These are phyloP conservation scores for Paracoccidioides lutzii DNA, from an alignment of 2,329 filamentous ascomycete species.

Conservation along the genomic window DNA sequence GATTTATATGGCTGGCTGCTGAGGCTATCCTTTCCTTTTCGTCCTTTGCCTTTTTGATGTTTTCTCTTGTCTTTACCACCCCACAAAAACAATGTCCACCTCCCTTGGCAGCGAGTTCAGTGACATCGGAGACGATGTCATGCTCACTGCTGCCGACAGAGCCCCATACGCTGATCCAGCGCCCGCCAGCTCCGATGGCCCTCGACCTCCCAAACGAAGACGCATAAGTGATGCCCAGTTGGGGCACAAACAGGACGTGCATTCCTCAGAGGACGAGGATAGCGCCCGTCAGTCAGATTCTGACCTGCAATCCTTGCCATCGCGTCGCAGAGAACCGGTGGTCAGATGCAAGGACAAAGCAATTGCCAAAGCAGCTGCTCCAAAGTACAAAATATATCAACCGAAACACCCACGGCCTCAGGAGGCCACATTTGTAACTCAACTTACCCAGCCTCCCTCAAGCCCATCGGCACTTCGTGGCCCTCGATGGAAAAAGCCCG, in stretches of 20 bases:
- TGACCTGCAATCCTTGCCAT: conserved; percentile 11
- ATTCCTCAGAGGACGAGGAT: background rate
- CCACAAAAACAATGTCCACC: conserved; percentile 23
- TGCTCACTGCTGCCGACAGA: background rate
- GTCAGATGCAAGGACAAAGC: conserved; percentile 12
- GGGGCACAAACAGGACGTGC: background rate
- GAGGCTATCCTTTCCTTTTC: too few relatives aligned
- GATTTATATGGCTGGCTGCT: too few relatives aligned
- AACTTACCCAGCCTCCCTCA: conserved; percentile 36
- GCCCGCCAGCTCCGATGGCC: conserved; percentile 7
- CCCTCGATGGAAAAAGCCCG: conserved; percentile 38
- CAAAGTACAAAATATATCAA: conserved; percentile 30
- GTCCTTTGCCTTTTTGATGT: background rate
- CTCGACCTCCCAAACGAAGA: conserved; percentile 24
- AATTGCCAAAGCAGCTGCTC: conserved; percentile 12
- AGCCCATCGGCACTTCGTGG: conserved; percentile 41
- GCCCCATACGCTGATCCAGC: background rate
- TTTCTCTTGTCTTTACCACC: too few relatives aligned
- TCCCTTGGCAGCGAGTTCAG: conserved; percentile 19
- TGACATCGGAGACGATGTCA: conserved; percentile 18
- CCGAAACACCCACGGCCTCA: conserved; percentile 28
- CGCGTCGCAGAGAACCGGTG: background rate
- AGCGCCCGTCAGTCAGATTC: conserved; percentile 5
- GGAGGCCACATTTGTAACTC: conserved; percentile 36
- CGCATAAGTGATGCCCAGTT: conserved; percentile 14